phyloP scores from a whole-genome alignment of 352 stramenopile genomes.

The Phytopythium montanum region DNA sequence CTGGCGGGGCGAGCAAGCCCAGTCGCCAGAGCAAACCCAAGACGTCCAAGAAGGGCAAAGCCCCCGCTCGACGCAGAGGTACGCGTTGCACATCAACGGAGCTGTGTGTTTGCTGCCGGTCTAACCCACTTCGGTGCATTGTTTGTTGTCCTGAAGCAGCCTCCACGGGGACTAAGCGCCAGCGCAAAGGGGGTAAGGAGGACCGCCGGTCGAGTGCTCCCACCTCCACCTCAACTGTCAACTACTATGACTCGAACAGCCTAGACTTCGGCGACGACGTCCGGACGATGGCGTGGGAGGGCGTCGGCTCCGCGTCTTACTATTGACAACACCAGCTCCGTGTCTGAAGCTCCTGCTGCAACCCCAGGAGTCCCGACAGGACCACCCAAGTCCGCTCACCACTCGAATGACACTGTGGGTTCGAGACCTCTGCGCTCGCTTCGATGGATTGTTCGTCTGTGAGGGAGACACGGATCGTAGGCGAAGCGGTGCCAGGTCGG shows the following conservation, averaged over 20 bases:
- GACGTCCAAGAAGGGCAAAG: slow-evolving; percentile 22
- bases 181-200: slow-evolving; percentile 11
- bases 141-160: slow-evolving; percentile 7
- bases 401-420: background rate
- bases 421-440: background rate
- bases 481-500: slow-evolving; percentile 1
- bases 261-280: slow-evolving; percentile 49
- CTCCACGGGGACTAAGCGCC: slow-evolving; percentile 19
- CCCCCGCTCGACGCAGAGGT: slow-evolving; percentile 24
- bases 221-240: slow-evolving; percentile 26
- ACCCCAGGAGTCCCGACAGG: background rate
- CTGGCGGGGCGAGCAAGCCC: background rate
- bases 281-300: slow-evolving; percentile 71
- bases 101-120: background rate
- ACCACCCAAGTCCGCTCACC: background rate
- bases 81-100: background rate
- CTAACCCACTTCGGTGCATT: background rate
- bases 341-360: background rate
- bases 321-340: slow-evolving; percentile 18
- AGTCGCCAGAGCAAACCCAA: slow-evolving; percentile 15
- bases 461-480: background rate
- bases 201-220: slow-evolving; percentile 32
- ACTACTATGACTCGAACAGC: slow-evolving; percentile 50
- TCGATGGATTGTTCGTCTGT: background rate
- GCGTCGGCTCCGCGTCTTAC: slow-evolving; percentile 60